Conservation (phyloP, 2,329 filamentous ascomycete genomes). For the Pseudogymnoascus sp. region DNA sequence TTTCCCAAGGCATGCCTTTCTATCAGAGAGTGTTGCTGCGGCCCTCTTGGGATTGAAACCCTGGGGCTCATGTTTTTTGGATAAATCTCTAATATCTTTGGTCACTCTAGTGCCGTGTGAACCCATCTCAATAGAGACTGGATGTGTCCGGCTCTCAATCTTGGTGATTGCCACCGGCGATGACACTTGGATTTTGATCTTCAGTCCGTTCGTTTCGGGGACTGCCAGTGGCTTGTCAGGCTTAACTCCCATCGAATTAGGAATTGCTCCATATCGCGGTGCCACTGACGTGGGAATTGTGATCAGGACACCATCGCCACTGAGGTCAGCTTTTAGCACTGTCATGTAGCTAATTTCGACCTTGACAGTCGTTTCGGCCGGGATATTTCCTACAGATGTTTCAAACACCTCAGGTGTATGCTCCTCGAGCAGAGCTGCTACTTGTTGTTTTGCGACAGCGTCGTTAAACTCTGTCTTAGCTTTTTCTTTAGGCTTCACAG, state of each 20-base stretch:
- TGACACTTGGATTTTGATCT: slow-evolving; percentile 11
- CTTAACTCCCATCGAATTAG: slow-evolving; percentile 22
- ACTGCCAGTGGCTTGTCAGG: not conserved
- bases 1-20: slow-evolving; percentile 44
- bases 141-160: slow-evolving; percentile 12
- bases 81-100: slow-evolving; percentile 11
- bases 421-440: slow-evolving; percentile 59
- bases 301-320: slow-evolving; percentile 55
- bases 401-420: slow-evolving; percentile 50
- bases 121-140: slow-evolving; percentile 11
- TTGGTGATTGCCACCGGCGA: slow-evolving; percentile 11
- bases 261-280: slow-evolving; percentile 53
- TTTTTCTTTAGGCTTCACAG: slow-evolving; percentile 57
- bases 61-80: not conserved
- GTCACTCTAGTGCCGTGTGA: slow-evolving; percentile 9
- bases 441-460: slow-evolving; percentile 50
- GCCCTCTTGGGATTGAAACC: slow-evolving; percentile 39
- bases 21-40: slow-evolving; percentile 51
- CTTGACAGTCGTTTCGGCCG: slow-evolving; percentile 44
- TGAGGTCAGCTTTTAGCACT: slow-evolving; percentile 64
- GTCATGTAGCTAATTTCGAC: slow-evolving; percentile 60
- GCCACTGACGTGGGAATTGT: slow-evolving; percentile 61
- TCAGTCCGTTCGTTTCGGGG: slow-evolving; percentile 8
- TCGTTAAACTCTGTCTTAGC: slow-evolving; percentile 52
- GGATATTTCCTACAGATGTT: slow-evolving; percentile 60